Evolutionary conservation across 208 protist genomes (phyloP), one percentile per base, ranked within the genome.

Genomic region (Leishmania major): DNA sequence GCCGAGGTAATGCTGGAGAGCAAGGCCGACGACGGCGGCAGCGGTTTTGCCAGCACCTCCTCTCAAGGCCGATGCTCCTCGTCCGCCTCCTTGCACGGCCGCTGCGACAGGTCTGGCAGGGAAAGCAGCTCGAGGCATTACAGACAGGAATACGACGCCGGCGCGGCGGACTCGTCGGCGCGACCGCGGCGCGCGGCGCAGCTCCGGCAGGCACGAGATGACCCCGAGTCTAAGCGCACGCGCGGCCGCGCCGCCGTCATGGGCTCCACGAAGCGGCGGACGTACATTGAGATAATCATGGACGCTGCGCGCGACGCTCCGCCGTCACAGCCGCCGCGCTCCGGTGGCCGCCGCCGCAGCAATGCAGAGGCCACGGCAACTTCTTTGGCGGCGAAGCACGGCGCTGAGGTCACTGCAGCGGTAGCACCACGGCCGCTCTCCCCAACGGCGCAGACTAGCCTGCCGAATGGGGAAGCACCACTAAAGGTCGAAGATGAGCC

Each of bases 241-340:
- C 80, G 71, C 40, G 80, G 76, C 55, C 80, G 79, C 43, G 77
- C 80, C 10, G 80, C 83, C 43, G 67, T 83, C 40, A 86, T 86
- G 35, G 83, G 83, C 28, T 83, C 83, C 5, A 64, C 74, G 64
- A 45, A 77, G 78, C 78, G 83, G 22, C 78, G 78, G 13, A 86
- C 83, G 31, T 86, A 83, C 69, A 82, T 86, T 40, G 83, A 86
- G 47, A 25, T 71, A 25, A 57, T 86, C 55, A 83, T 86, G 78
- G 49, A 70, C 17, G 78, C 83, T 6, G 83, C 83, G 7, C 73
- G 74, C n/a, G 83, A 86, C 28, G 28, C 83, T 2, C 83, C 78
- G 17, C 31, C 62, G n/a, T 40, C 74, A 8, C 69, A 31, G 40
- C 40, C 5, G 69, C 40, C 69, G 22, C 35, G 35, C 70, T 67